Conservation (phyloP, 73 alveolate genomes). For the Uronychia setigera region DNA sequence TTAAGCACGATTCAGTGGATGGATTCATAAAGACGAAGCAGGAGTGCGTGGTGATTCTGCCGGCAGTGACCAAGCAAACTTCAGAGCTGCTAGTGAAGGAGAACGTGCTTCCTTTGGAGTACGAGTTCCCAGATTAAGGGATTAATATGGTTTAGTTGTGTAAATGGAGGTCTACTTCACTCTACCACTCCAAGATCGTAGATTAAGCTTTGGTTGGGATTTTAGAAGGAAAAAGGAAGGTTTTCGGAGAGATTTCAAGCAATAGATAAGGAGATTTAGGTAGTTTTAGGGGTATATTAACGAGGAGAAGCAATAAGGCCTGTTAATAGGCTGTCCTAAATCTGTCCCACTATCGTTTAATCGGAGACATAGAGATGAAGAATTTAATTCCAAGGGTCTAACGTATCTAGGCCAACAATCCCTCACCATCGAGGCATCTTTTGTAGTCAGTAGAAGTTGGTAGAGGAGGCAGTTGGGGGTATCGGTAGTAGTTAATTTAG, state of each 20-base stretch:
- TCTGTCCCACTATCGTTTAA: background rate
- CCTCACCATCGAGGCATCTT: background rate
- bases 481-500: background rate
- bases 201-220: too few species aligned
- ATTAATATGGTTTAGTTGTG: background rate
- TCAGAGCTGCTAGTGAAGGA: constrained; percentile 26
- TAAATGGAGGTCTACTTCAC: too few species aligned
- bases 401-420: background rate
- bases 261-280: too few species aligned
- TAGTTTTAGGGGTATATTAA: too few species aligned
- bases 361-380: background rate
- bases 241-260: too few species aligned
- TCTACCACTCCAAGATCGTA: too few species aligned
- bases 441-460: too few species aligned
- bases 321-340: background rate
- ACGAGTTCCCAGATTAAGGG: background rate
- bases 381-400: background rate
- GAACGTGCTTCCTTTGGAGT: background rate
- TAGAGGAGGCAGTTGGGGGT: too few species aligned
- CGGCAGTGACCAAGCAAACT: constrained; percentile 80
- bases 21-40: constrained; percentile 95
- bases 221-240: too few species aligned
- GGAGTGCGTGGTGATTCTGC: constrained; percentile 87
- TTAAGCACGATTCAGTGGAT: constrained; percentile 96
- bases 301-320: background rate